A percentile compares a stretch with the other conserved stretches of the same genome.
These are phyloP conservation scores for Hypoxylon sp. DNA, from an alignment of 2,329 filamentous ascomycete species.

Conservation along the genomic window DNA sequence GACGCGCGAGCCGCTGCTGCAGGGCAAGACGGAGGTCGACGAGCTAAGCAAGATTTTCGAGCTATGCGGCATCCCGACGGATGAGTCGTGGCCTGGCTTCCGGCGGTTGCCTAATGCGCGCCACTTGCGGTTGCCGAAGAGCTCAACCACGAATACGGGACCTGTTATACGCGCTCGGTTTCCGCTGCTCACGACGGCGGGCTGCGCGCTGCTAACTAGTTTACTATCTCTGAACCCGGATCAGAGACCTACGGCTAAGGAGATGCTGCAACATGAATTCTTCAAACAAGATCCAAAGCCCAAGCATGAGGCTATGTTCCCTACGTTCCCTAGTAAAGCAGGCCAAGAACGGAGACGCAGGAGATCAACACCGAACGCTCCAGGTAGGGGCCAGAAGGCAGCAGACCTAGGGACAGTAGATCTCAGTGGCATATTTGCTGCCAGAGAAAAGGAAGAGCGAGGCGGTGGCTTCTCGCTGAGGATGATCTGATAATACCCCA, in stretches of 20 bases:
- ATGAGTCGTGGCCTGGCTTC: constrained; percentile 88
- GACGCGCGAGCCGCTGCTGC: constrained; percentile 84
- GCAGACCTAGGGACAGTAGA: constrained; percentile 71
- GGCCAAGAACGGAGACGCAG: constrained; percentile 86
- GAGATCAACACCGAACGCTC: constrained; percentile 84
- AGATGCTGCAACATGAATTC: constrained; percentile 85
- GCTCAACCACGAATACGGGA: constrained; percentile 57
- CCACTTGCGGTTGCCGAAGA: constrained; percentile 77
- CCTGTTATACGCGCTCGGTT: constrained; percentile 82
- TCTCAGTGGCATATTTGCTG: constrained; percentile 79
- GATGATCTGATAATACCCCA: constrained; percentile 62
- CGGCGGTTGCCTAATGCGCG: constrained; percentile 89
- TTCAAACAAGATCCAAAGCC: constrained; percentile 91
- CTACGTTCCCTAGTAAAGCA: constrained; percentile 95
- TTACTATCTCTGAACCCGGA: constrained; percentile 83
- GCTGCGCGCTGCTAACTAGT: constrained; percentile 76
- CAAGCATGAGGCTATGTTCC: constrained; percentile 93
- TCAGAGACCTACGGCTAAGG: constrained; percentile 76
- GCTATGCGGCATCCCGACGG: constrained; percentile 87
- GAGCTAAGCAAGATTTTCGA: constrained; percentile 90
- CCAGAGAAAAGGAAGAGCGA: constrained; percentile 74
- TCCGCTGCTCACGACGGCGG: constrained; percentile 83
- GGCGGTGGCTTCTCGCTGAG: constrained; percentile 77
- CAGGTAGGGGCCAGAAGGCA: constrained; percentile 79
- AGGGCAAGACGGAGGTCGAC: constrained; percentile 93